Evolutionary conservation across 495 filamentous ascomycete genomes (phyloP).

Genomic region (Neurospora sp.): DNA sequence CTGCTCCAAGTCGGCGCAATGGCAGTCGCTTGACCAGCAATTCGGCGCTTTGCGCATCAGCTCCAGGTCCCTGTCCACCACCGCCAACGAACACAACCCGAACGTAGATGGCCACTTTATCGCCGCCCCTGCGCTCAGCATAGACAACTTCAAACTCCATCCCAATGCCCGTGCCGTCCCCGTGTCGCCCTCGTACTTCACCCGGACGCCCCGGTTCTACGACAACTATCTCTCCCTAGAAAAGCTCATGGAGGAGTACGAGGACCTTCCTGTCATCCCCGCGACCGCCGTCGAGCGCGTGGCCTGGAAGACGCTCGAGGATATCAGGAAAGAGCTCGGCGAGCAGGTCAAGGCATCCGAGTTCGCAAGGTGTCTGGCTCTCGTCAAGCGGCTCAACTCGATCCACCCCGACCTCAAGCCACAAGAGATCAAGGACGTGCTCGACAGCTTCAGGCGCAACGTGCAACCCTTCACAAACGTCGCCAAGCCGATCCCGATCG

Average conservation of each 20-base stretch:
- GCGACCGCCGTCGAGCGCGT: constrained; percentile 58
- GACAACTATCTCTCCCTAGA: constrained; percentile 72
- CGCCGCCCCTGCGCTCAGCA: constrained; percentile 6
- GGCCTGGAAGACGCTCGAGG: constrained; percentile 71
- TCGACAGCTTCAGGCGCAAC: constrained; percentile 63
- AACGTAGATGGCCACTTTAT: constrained; percentile 23
- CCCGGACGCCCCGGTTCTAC: constrained; percentile 71
- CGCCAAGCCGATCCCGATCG: constrained; percentile 47
- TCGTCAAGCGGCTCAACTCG: constrained; percentile 71
- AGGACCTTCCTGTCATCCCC: constrained; percentile 56
- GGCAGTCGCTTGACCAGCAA: constrained; percentile 18
- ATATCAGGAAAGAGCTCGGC: constrained; percentile 65
- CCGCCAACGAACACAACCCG: background rate
- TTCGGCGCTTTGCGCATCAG: constrained; percentile 16
- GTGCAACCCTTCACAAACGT: constrained; percentile 58
- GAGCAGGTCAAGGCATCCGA: constrained; percentile 71
- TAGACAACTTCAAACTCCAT: background rate
- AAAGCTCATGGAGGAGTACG: constrained; percentile 56
- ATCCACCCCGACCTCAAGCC: constrained; percentile 79
- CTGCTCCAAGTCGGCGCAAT: constrained; percentile 5
- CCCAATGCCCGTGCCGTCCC: constrained; percentile 61
- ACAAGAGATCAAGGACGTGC: constrained; percentile 47
- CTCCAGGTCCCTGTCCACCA: constrained; percentile 16
- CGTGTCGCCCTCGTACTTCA: constrained; percentile 87
- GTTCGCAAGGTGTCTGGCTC: constrained; percentile 61